phyloP scores from a whole-genome alignment of 1,284 basidiomycete genomes.

The Leccinum fuscescens region DNA sequence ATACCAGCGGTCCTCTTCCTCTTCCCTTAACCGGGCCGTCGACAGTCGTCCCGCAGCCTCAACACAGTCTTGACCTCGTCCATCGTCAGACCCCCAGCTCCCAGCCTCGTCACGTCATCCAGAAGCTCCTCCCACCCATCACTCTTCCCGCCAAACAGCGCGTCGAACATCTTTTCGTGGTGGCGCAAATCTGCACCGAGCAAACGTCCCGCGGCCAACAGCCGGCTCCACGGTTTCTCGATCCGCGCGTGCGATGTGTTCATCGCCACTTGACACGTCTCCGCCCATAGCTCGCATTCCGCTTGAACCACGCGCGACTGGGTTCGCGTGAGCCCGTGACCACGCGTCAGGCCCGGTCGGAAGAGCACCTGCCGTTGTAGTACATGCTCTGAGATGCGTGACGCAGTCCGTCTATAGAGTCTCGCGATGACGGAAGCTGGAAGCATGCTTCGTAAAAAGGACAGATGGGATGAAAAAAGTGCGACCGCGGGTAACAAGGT shows the following conservation, averaged over 20 bases:
- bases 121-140: slow-evolving; percentile 31
- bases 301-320: slow-evolving; percentile 48
- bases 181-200: slow-evolving; percentile 48
- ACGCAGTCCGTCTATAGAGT: slow-evolving; percentile 70
- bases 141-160: slow-evolving; percentile 16
- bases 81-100: slow-evolving; percentile 19
- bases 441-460: slow-evolving; percentile 59
- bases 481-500: slow-evolving; percentile 71
- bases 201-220: slow-evolving; percentile 67
- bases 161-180: slow-evolving; percentile 12
- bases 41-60: slow-evolving; percentile 31
- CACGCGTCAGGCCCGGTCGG: slow-evolving; percentile 60
- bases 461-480: slow-evolving; percentile 70
- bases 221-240: slow-evolving; percentile 70
- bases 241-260: slow-evolving; percentile 40
- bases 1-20: not conserved
- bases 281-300: slow-evolving; percentile 78
- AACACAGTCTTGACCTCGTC: slow-evolving; percentile 32
- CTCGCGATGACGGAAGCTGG: slow-evolving; percentile 52
- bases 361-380: slow-evolving; percentile 79
- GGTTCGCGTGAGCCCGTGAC: slow-evolving; percentile 43
- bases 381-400: slow-evolving; percentile 70
- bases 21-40: not conserved
- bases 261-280: slow-evolving; percentile 65
- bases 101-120: slow-evolving; percentile 28